These are phyloP conservation scores for Mucor irregularis DNA, from an alignment of 371 early-diverging fungal species.

Conservation along the genomic window DNA sequence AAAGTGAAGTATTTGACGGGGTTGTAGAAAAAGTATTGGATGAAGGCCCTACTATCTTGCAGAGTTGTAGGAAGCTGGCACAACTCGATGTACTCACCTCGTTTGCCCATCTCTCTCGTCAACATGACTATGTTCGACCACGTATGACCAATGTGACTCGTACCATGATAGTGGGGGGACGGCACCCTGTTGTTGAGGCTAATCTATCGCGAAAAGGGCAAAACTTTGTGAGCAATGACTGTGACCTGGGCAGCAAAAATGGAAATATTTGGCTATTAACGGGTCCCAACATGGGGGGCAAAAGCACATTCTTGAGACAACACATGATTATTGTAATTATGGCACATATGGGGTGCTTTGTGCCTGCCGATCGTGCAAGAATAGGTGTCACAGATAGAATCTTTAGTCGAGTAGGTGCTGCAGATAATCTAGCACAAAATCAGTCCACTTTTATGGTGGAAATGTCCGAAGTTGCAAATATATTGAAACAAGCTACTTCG, in stretches of 20 bases:
- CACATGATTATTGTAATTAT: constrained; percentile 82
- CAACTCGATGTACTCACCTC: constrained; percentile 72
- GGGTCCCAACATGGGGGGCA: constrained; percentile 97
- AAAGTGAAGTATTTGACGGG: constrained; percentile 48
- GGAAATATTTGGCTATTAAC: constrained; percentile 69
- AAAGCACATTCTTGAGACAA: constrained; percentile 90
- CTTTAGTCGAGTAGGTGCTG: constrained; percentile 83
- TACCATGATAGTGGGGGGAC: constrained; percentile 58
- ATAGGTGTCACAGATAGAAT: constrained; percentile 90
- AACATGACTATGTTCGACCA: constrained; percentile 62
- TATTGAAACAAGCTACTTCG: constrained; percentile 79
- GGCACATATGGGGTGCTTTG: constrained; percentile 94
- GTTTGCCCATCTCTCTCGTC: constrained; percentile 58
- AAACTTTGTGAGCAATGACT: constrained; percentile 78
- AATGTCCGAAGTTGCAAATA: constrained; percentile 94
- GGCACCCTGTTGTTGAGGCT: constrained; percentile 90
- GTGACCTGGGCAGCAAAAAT: constrained; percentile 62
- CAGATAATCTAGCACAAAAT: constrained; percentile 77
- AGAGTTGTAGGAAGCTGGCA: constrained; percentile 58
- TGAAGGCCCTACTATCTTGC: constrained; percentile 49
- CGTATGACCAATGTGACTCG: constrained; percentile 49
- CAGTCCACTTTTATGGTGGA: constrained; percentile 99
- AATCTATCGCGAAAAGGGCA: constrained; percentile 60
- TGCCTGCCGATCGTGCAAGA: constrained; percentile 83
- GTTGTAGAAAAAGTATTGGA: constrained; percentile 40